phyloP scores from a whole-genome alignment of 2,329 filamentous ascomycete species.

The Fusarium oxysporum region DNA sequence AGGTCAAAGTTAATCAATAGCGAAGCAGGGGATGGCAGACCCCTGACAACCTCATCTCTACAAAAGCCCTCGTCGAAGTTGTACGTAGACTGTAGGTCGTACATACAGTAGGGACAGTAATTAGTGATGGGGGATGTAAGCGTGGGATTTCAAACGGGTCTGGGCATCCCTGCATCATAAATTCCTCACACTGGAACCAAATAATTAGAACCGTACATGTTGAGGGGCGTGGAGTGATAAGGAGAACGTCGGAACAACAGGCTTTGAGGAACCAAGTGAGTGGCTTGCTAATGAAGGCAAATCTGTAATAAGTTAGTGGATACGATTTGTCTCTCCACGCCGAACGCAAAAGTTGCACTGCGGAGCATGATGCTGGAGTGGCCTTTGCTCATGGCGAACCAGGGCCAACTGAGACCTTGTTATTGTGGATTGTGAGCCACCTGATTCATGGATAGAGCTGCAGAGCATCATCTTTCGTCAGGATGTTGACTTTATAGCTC shows the following conservation, averaged over 20 bases:
- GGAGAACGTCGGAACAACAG: conserved; percentile 10
- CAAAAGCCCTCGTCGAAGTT: conserved; percentile 13
- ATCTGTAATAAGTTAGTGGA: conserved; percentile 32
- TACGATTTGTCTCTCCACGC: conserved; percentile 26
- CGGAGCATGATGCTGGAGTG: conserved; percentile 17
- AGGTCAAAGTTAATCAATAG: conserved; percentile 24
- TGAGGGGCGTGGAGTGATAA: conserved; percentile 23
- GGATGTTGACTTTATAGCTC: conserved; percentile 9
- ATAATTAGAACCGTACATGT: conserved; percentile 12
- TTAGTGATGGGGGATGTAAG: conserved; percentile 23
- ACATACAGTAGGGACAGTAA: neutral
- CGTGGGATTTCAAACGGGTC: conserved; percentile 23
- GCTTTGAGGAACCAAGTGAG: conserved; percentile 5
- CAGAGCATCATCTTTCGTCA: conserved; percentile 10
- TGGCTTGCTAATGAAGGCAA: conserved; percentile 40
- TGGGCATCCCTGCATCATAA: conserved; percentile 34
- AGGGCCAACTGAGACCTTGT: conserved; percentile 17
- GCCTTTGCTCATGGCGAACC: conserved; percentile 2
- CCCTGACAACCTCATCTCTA: conserved; percentile 34
- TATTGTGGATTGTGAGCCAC: conserved; percentile 5
- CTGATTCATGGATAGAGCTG: conserved; percentile 8
- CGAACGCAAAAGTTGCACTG: conserved; percentile 26
- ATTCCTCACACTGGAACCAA: conserved; percentile 28
- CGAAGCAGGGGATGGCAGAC: conserved; percentile 12
- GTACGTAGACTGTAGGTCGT: conserved; percentile 1